These are phyloP conservation scores for Arthrobotrys sinensis DNA, from an alignment of 2,329 filamentous ascomycete species.

Conservation along the genomic window DNA sequence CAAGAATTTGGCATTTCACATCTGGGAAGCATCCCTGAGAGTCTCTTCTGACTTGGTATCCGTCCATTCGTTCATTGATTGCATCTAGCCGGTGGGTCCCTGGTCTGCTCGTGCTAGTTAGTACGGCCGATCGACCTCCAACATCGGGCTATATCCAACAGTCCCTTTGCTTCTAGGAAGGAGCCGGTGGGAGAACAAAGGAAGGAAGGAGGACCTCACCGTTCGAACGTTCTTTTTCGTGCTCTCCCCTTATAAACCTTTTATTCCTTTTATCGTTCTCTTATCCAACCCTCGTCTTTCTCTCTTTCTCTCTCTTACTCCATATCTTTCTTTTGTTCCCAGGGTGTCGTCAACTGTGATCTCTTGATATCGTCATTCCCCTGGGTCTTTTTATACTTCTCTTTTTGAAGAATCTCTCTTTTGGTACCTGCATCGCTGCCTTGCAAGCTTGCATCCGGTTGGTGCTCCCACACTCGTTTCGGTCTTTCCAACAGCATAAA, in stretches of 20 bases:
- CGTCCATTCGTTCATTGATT: conserved; percentile 33
- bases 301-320: conserved; percentile 14
- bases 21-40: conserved; percentile 30
- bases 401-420: background rate
- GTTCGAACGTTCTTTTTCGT: conserved; percentile 32
- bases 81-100: conserved; percentile 27
- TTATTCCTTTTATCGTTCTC: conserved; percentile 19
- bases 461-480: conserved; percentile 50
- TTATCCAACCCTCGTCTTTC: conserved; percentile 53
- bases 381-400: conserved; percentile 1
- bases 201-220: conserved; percentile 36
- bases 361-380: conserved; percentile 27
- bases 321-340: conserved; percentile 31
- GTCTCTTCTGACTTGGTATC: conserved; percentile 25
- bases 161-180: conserved; percentile 42
- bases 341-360: conserved; percentile 29
- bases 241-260: conserved; percentile 18
- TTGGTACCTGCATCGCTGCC: conserved; percentile 45
- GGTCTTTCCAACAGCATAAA: conserved; percentile 14
- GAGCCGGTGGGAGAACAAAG: conserved; percentile 27
- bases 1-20: conserved; percentile 34
- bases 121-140: conserved; percentile 39
- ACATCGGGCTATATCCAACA: conserved; percentile 33
- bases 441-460: conserved; percentile 30
- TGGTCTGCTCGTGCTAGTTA: conserved; percentile 27